Conservation (phyloP, 2,329 filamentous ascomycete genomes). For the Curvularia verruculosa region DNA sequence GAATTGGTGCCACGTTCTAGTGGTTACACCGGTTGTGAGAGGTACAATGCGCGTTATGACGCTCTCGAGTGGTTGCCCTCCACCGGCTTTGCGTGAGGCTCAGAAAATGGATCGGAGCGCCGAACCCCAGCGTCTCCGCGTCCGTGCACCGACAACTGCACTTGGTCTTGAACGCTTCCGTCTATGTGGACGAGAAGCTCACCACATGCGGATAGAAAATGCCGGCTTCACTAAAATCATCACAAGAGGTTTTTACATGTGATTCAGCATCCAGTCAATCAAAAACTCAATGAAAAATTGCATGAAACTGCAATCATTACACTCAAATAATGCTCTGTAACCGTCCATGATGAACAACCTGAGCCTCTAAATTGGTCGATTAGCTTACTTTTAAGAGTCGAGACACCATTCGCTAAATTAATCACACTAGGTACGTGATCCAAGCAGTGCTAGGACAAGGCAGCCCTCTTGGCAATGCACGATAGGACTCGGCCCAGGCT, state of each 20-base stretch:
- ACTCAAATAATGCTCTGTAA: not conserved
- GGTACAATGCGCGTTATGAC: conserved; percentile 7
- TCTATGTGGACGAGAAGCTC: not conserved
- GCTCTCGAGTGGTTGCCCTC: conserved; percentile 2
- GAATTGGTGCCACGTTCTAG: not conserved
- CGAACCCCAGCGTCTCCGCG: conserved; percentile 15
- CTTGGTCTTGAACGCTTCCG: not conserved
- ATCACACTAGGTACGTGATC: not conserved
- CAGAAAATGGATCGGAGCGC: conserved; percentile 26
- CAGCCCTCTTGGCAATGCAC: not conserved
- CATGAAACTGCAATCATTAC: not conserved
- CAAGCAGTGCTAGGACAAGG: not conserved
- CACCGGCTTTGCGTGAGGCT: conserved; percentile 12
- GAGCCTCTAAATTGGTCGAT: not conserved
- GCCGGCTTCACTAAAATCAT: not conserved
- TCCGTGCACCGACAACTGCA: conserved; percentile 7
- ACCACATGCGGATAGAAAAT: not conserved
- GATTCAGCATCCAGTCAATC: not conserved
- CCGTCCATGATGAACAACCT: not conserved
- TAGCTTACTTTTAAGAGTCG: not conserved
- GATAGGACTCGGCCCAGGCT: not conserved
- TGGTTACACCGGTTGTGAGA: not conserved
- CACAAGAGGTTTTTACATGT: too few species aligned
- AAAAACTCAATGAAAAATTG: not conserved
- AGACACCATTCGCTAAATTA: not conserved